Evolutionary conservation across 2,329 filamentous ascomycete species (phyloP).

Genomic region (Penicillium sp.): DNA sequence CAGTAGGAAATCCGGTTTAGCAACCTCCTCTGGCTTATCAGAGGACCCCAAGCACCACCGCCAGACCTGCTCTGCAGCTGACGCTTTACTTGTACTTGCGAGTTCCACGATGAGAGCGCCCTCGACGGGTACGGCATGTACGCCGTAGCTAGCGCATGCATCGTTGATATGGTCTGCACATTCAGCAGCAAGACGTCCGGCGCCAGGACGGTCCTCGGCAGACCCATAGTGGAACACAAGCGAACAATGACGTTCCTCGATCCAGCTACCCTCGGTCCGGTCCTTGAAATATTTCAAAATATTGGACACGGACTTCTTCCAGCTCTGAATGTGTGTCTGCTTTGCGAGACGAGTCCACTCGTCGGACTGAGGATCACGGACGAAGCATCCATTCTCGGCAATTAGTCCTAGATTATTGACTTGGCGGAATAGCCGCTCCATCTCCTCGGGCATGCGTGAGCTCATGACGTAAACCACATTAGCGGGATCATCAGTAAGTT

Average conservation of each 20-base stretch:
- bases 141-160: conserved; percentile 76
- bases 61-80: conserved; percentile 74
- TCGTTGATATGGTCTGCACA: conserved; percentile 96
- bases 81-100: conserved; percentile 82
- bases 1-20: conserved; percentile 76
- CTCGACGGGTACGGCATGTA: conserved; percentile 80
- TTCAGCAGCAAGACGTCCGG: conserved; percentile 78
- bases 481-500: conserved; percentile 73
- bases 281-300: conserved; percentile 90
- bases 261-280: conserved; percentile 80
- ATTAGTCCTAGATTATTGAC: conserved; percentile 85
- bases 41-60: conserved; percentile 61
- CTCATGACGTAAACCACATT: conserved; percentile 96
- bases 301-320: conserved; percentile 80
- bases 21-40: conserved; percentile 36
- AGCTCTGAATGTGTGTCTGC: conserved; percentile 65
- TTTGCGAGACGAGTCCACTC: conserved; percentile 80
- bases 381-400: conserved; percentile 91
- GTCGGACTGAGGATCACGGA: conserved; percentile 67
- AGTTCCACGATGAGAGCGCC: conserved; percentile 82
- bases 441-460: conserved; percentile 79
- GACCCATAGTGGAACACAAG: conserved; percentile 88
- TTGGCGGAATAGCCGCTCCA: conserved; percentile 80
- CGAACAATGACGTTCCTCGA: conserved; percentile 90
- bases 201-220: conserved; percentile 73